Evolutionary conservation across 164 flowering plant species (phyloP).

Genomic region (Protea cynaroides): DNA sequence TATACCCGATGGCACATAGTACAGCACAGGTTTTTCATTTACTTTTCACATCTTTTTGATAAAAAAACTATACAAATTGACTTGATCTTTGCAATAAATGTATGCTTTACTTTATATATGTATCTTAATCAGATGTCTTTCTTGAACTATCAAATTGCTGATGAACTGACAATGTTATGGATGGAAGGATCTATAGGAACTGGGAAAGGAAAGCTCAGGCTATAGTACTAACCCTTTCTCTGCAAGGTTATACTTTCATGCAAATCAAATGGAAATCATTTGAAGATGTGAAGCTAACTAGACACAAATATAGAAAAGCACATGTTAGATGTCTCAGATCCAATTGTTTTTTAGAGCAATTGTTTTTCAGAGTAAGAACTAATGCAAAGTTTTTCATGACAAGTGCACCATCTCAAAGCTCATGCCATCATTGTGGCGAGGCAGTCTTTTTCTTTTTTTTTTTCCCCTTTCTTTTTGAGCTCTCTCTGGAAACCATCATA

Average conservation of each 20-base stretch:
- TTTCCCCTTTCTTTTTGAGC: neutral
- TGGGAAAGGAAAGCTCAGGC: neutral
- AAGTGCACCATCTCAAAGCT: neutral
- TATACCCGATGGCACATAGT: slow-evolving; percentile 93
- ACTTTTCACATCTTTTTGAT: neutral
- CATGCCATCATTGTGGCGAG: neutral
- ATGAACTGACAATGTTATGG: neutral
- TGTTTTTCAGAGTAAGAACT: no score
- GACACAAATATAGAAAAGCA: no score
- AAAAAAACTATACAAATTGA: neutral
- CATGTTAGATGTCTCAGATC: no score
- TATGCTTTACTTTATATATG: neutral
- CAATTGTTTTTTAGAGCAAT: no score
- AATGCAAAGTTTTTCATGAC: neutral
- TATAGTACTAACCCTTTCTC: neutral
- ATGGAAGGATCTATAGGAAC: neutral
- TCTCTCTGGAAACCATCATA: no score
- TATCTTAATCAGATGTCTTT: neutral
- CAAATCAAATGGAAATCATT: no score
- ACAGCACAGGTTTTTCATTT: slow-evolving; percentile 74
- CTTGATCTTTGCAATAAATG: neutral
- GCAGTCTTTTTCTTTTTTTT: neutral
- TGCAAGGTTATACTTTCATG: no score
- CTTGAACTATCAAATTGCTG: neutral
- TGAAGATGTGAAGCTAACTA: no score